Evolutionary conservation across 225 moss, liverwort and hornwort species (phyloP), one percentile per base, ranked within the genome.

Genomic region (Ulota crispa): DNA sequence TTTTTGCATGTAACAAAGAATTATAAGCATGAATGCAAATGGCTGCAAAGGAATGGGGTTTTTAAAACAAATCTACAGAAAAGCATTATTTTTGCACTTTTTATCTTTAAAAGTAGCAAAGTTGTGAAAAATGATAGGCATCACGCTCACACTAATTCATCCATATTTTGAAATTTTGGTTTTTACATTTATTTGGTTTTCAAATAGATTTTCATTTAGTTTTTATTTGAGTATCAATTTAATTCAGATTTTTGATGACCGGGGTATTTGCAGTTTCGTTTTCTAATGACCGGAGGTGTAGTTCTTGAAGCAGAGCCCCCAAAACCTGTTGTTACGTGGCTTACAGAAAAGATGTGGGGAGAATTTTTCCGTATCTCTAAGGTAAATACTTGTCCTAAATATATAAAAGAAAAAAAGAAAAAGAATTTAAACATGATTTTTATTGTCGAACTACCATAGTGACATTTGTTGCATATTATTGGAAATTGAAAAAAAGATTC

Each of bases 241-340:
- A 16, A 50, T 50, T 50, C 15, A 16, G 16, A 50, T 5, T 50
- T 50, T 50, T 50, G 18, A 50, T 16, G 4, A 18, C 20, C 1
- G 26, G 0, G 37, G 9, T 78, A 12, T 63, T 31, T 81, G 80
- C 83, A 96, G 96, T 84, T 96, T 42, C 77, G 88, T 27, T 96
- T 96, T 75, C 80, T 96, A 52, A 87, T 95, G 76, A 96, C 93
- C 1, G 95, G 96, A 76, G 96, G 96, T 13, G 91, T 96, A 72
- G 89, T 91, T 34, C 89, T 96, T 15, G 96, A 96, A 83, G 92
- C 80, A 21, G 89, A 93, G 39, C 93, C 96, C 26, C 84, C 85
- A 11, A 96, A 93, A 82, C 96, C 93, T 28, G 8, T 87, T 24
- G 75, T 90, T 0, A 0, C 24, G 1, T 96, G 96, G 96, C 90